Conservation (phyloP, 495 filamentous ascomycete species). For the Aspergillus conjunctus region DNA sequence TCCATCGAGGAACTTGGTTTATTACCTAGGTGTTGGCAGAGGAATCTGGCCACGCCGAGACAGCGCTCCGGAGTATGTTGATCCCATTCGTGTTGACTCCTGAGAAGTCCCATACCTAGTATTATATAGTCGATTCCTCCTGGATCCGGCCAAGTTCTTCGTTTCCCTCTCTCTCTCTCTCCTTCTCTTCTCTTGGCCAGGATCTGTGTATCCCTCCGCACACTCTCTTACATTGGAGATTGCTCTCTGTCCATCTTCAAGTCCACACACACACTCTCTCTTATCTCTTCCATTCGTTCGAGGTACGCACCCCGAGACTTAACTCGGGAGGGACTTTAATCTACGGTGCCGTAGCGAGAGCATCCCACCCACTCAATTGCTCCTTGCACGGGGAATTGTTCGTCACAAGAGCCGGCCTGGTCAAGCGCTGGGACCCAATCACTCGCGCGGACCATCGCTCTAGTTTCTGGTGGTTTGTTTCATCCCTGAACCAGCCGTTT, state of each 20-base stretch:
- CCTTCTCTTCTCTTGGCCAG: conserved; percentile 5
- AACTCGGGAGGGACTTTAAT: too few species aligned
- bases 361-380: too few species aligned
- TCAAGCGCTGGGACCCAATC: conserved; percentile 10
- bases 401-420: neutral
- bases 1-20: neutral
- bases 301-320: neutral
- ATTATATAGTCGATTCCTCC: conserved; percentile 12
- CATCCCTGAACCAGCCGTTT: conserved; percentile 38
- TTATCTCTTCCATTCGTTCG: neutral
- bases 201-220: neutral
- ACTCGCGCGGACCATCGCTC: conserved; percentile 7
- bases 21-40: conserved; percentile 5
- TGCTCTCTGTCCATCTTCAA: neutral
- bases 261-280: neutral
- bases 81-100: conserved; percentile 6
- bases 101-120: neutral
- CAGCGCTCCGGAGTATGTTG: conserved; percentile 18
- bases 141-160: neutral
- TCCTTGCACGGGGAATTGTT: too few species aligned
- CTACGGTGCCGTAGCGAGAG: too few species aligned
- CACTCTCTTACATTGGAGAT: neutral
- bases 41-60: conserved; percentile 16
- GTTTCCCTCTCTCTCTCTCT: conserved; percentile 10
- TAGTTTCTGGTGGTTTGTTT: conserved; percentile 34